phyloP scores from a whole-genome alignment of 179 eudicot species.

The Silene noctiflora region DNA sequence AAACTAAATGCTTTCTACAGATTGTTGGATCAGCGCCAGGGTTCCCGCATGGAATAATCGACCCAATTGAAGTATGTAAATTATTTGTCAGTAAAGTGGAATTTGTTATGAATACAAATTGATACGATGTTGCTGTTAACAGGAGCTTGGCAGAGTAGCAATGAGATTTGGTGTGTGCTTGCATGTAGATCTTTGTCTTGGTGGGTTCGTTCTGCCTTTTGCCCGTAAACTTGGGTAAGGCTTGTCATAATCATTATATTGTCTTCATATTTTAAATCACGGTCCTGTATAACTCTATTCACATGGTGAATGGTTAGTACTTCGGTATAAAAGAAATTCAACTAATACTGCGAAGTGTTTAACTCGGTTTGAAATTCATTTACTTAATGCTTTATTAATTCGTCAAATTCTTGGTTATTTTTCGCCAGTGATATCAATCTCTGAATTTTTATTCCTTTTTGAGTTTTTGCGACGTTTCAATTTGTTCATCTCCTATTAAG shows the following conservation, averaged over 20 bases:
- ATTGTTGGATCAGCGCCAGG: constrained; percentile 96
- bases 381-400: neutral
- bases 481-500: too few relatives aligned
- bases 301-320: neutral
- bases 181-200: constrained; percentile 88
- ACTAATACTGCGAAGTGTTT: too few relatives aligned
- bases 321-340: neutral
- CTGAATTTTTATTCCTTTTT: neutral
- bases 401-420: neutral
- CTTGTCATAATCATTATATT: constrained; percentile 16
- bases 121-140: constrained; percentile 18
- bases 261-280: neutral
- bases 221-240: constrained; percentile 96
- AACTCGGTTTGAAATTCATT: neutral
- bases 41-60: constrained; percentile 87
- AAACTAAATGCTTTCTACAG: constrained; percentile 28
- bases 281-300: neutral
- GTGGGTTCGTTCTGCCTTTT: constrained; percentile 93
- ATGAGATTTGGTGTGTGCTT: constrained; percentile 57
- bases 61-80: constrained; percentile 67
- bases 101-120: constrained; percentile 9
- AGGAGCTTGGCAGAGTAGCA: constrained; percentile 79
- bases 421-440: neutral
- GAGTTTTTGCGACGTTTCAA: too few relatives aligned
- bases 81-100: constrained; percentile 5